Base-by-base conservation (phyloP, 2,329 filamentous ascomycete genomes). In the Neofusicoccum ribis region DNA sequence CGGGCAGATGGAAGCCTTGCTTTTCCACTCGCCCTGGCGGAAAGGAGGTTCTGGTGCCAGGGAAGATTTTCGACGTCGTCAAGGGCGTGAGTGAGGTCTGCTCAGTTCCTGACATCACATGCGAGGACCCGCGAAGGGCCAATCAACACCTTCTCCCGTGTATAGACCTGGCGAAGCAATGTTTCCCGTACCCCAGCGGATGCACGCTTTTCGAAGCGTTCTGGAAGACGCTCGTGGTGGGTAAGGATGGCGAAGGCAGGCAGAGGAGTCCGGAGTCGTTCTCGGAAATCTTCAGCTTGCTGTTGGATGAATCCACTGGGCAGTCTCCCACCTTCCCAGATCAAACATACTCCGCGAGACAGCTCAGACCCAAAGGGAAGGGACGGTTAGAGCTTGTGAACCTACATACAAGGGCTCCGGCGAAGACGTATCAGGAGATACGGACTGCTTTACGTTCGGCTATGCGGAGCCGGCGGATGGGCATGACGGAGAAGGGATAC, bases 221-320 rank as follows among this genome's bases (percentile, higher is more conserved):
- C 63, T 60, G 68, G 41, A 39, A 69, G 14, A 72, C 71, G 2
- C 62, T 73, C 15, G 37, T 71, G 0, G 70, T 70, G 0, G 70
- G 71, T 8, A 66, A 68, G 15, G 68, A 72, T 43, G 67, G 65
- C 27, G 65, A 67, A 6, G 65, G 66, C 36, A 59, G 47, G 3
- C 63, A 58, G 3, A 54, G 63, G 3, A 66, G 68, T 1, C 67
- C 70, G 2, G 36, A 36, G 3, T 68, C 72, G 1, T 71, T 72
- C 34, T 69, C 66, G 50, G 71, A 72, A 44, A 69, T 70, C 12
- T 70, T 73, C 52, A 70, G 70, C 20, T 65, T 72, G 8, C 67
- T 73, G 7, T 61, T 72, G n/a, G 71, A 73, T 43, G 63, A 62
- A 4, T 68, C 65, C 0, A 69, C 66, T 3, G 69, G 69, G 5